Evolutionary conservation across 2,329 filamentous ascomycete genomes (phyloP), one percentile per base, ranked within the genome.

Genomic region (Blastomyces percursus): DNA sequence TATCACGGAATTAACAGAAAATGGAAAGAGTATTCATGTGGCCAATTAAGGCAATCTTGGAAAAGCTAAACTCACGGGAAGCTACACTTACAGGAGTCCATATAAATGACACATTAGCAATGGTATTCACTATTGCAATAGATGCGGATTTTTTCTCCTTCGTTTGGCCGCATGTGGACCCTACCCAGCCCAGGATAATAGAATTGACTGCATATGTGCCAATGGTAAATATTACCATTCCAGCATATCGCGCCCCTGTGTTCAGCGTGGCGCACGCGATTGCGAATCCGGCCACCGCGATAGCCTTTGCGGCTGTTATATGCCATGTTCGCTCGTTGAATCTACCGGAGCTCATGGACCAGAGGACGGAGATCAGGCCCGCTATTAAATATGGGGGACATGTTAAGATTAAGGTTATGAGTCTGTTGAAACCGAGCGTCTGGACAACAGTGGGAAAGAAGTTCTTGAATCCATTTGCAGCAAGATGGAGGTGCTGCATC

Each of bases 331-430:
- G 27, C 32, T 55, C 52, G 52, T 55, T 55, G 14, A 16, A 40
- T 55, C 19, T 35, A 19, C 52, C 52, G 19, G 52, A 55, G 52
- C 52, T 55, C 30, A 55, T 55, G 4, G 52, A 35, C 52, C 52
- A 55, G 30, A 38, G 38, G 32, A 55, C 32, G 19, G 30, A 55
- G 19, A 55, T 19, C 14, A 55, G 8, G 16, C 52, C 52, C 1
- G 52, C 52, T 3, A 55, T 55, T 21, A 55, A 19, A 38, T 55
- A 55, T 9, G 52, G 52, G 6, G 52, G 55, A 62, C 70, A 72
- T 3, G 79, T 82, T 3, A 82, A 75, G 1, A 80, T 76, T 1
- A 83, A 74, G 0, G 80, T 80, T 51, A 80, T 76, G 3, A 78
- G 80, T 0, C 66, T 72, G 50, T 69, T 73, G 70, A 80, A 81